phyloP scores from a whole-genome alignment of 2,329 filamentous ascomycete genomes.

The Alternaria triticina region DNA sequence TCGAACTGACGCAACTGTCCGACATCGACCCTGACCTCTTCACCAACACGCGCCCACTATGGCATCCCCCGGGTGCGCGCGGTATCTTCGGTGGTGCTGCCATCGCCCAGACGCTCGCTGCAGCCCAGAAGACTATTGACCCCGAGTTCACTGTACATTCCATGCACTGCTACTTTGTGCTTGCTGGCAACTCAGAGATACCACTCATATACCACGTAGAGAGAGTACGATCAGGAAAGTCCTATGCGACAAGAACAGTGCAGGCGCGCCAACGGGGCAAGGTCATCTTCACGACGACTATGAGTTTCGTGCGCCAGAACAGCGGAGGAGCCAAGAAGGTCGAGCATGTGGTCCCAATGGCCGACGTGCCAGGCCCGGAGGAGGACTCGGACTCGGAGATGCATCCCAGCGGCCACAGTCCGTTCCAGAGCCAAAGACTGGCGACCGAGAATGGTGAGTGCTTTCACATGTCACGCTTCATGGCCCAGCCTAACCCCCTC shows the following conservation, averaged over 20 bases:
- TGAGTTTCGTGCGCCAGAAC: conserved; percentile 79
- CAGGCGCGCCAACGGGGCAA: conserved; percentile 87
- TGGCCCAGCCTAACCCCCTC: conserved; percentile 20
- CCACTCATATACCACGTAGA: conserved; percentile 96
- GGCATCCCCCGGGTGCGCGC: conserved; percentile 89
- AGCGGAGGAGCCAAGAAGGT: conserved; percentile 64
- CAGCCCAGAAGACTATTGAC: conserved; percentile 87
- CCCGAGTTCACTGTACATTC: conserved; percentile 83
- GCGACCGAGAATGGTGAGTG: conserved; percentile 62
- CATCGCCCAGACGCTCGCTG: conserved; percentile 88
- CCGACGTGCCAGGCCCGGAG: conserved; percentile 54
- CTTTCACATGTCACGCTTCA: not conserved
- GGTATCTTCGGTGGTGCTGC: conserved; percentile 94
- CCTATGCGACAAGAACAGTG: conserved; percentile 92
- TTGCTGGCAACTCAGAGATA: conserved; percentile 82
- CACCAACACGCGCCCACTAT: conserved; percentile 89
- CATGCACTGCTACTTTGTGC: conserved; percentile 99
- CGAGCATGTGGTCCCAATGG: conserved; percentile 68
- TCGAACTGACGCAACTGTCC: conserved; percentile 81
- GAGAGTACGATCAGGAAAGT: conserved; percentile 85
- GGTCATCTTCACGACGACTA: conserved; percentile 93
- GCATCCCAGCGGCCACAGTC: conserved; percentile 49
- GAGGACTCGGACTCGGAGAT: conserved; percentile 44
- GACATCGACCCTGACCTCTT: conserved; percentile 86
- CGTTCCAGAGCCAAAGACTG: conserved; percentile 65